Evolutionary conservation across 2,329 filamentous ascomycete genomes (phyloP).

Genomic region (Trichoderma sp.): DNA sequence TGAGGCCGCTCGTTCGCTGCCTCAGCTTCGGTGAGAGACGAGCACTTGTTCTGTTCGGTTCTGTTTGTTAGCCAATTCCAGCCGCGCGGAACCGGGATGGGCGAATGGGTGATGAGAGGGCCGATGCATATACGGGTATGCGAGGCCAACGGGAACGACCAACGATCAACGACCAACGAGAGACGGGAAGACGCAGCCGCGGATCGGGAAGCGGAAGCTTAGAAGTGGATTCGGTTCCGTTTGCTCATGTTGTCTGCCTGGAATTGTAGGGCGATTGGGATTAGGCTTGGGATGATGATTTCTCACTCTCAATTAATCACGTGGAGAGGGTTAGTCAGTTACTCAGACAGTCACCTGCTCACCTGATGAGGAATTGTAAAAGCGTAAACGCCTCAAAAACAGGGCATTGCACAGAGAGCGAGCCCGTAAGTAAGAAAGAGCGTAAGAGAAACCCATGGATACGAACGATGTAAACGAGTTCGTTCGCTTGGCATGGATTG

Average conservation of each 20-base stretch:
- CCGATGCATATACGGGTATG: background rate
- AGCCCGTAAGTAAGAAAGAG: background rate
- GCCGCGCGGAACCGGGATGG: background rate
- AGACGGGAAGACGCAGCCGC: background rate
- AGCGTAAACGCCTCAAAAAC: background rate
- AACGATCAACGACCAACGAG: background rate
- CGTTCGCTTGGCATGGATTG: background rate
- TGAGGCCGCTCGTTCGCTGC: background rate
- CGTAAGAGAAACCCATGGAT: background rate
- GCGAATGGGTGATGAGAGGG: background rate
- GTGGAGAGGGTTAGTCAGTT: background rate
- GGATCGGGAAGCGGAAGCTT: background rate
- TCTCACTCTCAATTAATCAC: no score
- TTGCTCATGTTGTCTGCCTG: background rate
- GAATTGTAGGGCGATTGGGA: background rate
- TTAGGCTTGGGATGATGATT: no score
- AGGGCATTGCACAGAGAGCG: background rate
- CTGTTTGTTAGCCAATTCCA: background rate
- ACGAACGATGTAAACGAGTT: background rate
- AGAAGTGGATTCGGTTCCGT: background rate
- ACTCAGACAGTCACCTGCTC: background rate
- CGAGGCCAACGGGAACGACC: background rate
- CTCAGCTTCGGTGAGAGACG: slow-evolving; percentile 9
- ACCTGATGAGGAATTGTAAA: background rate
- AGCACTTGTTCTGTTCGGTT: background rate